phyloP scores from a whole-genome alignment of 2,329 filamentous ascomycete genomes.

The Claviceps spartinae region DNA sequence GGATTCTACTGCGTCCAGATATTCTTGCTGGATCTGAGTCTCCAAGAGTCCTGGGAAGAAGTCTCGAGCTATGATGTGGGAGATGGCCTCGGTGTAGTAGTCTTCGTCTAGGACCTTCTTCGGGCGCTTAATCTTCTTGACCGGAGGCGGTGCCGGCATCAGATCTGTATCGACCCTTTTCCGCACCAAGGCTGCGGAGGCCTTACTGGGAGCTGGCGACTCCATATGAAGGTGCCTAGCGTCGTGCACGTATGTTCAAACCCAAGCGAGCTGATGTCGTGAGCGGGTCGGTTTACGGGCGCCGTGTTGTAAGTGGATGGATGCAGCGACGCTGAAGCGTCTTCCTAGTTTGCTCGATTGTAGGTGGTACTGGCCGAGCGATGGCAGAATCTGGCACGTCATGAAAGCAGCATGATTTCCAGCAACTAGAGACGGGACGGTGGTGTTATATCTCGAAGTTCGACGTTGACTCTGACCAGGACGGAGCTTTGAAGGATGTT shows the following conservation, averaged over 20 bases:
- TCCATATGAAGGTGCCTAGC: not conserved
- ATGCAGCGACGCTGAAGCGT: too few species aligned
- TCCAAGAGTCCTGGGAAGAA: slow-evolving; percentile 91
- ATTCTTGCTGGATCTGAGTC: slow-evolving; percentile 78
- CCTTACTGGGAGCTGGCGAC: slow-evolving; percentile 1
- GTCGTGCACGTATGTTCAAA: too few species aligned
- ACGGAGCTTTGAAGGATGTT: not conserved
- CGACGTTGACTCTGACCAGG: not conserved
- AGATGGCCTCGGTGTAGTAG: slow-evolving; percentile 77
- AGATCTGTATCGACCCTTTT: slow-evolving; percentile 56
- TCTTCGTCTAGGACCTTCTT: slow-evolving; percentile 85
- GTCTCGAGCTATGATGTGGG: slow-evolving; percentile 88
- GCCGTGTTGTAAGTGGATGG: not conserved
- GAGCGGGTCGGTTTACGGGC: not conserved
- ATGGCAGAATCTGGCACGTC: not conserved
- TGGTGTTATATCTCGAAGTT: not conserved
- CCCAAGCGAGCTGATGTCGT: not conserved
- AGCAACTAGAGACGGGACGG: not conserved
- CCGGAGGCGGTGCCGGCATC: slow-evolving; percentile 76
- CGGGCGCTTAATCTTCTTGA: slow-evolving; percentile 85
- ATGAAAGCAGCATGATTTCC: not conserved
- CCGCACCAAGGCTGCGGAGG: slow-evolving; percentile 39
- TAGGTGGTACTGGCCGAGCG: not conserved
- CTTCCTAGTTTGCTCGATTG: not conserved
- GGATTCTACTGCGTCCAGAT: slow-evolving; percentile 80